Conservation (phyloP, 208 protist species). For the Trypanosoma avium region DNA sequence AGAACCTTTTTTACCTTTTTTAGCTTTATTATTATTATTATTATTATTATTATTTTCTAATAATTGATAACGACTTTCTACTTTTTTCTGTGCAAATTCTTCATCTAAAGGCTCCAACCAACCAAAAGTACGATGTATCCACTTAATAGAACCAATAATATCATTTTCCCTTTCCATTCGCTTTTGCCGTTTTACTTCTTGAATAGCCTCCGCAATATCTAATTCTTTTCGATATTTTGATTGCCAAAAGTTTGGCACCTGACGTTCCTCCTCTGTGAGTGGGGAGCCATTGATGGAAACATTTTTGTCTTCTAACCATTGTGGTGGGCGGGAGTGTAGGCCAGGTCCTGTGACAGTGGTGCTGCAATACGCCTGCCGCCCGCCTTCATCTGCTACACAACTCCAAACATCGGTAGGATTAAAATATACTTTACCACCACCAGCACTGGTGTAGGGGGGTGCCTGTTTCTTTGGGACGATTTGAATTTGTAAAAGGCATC, state of each 20-base stretch:
- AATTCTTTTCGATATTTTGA: slow-evolving; percentile 69
- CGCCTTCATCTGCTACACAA: slow-evolving; percentile 31
- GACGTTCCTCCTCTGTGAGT: slow-evolving; percentile 46
- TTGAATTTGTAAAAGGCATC: background rate
- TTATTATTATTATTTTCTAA: slow-evolving; percentile 13
- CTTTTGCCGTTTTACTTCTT: slow-evolving; percentile 53
- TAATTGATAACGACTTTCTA: slow-evolving; percentile 42
- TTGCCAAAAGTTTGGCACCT: slow-evolving; percentile 41
- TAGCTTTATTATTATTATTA: background rate
- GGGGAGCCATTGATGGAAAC: slow-evolving; percentile 72
- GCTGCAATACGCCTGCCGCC: slow-evolving; percentile 13
- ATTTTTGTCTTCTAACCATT: slow-evolving; percentile 82
- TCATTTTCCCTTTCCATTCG: slow-evolving; percentile 59
- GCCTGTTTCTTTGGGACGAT: slow-evolving; percentile 18
- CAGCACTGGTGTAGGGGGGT: slow-evolving; percentile 31
- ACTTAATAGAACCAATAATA: slow-evolving; percentile 45
- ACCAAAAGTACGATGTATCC: slow-evolving; percentile 46
- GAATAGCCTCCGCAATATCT: slow-evolving; percentile 64
- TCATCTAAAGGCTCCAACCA: slow-evolving; percentile 54
- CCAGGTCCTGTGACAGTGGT: slow-evolving; percentile 34
- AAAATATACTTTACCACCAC: slow-evolving; percentile 38
- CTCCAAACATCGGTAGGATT: slow-evolving; percentile 18
- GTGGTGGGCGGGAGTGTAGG: slow-evolving; percentile 57
- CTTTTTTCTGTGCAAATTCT: slow-evolving; percentile 30
- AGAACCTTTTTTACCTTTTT: slow-evolving; percentile 10